These are phyloP conservation scores for Stachybotrys elegans DNA, from an alignment of 2,329 filamentous ascomycete species.

Conservation along the genomic window DNA sequence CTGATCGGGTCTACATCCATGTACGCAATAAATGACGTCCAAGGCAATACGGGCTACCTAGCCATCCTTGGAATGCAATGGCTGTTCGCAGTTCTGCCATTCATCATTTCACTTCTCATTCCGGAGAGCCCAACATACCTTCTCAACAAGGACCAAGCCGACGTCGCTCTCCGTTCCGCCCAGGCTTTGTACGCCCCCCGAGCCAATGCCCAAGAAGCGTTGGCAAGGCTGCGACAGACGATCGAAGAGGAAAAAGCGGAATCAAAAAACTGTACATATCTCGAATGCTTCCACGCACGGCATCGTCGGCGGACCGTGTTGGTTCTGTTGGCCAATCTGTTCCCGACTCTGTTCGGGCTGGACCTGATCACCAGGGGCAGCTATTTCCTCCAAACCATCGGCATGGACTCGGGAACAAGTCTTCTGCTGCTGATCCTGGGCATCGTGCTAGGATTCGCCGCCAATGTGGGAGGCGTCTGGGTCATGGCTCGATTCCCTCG, in stretches of 20 bases:
- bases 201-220: slow-evolving; percentile 7
- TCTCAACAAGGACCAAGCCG: slow-evolving; percentile 11
- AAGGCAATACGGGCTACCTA: slow-evolving; percentile 14
- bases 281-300: slow-evolving; percentile 33
- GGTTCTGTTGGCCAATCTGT: slow-evolving; percentile 29
- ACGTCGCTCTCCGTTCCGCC: slow-evolving; percentile 12
- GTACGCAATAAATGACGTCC: slow-evolving; percentile 14
- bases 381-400: slow-evolving; percentile 29
- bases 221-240: slow-evolving; percentile 16
- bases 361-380: slow-evolving; percentile 34
- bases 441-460: slow-evolving; percentile 37
- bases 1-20: slow-evolving; percentile 18
- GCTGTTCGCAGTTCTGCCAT: slow-evolving; percentile 12
- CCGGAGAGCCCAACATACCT: slow-evolving; percentile 21
- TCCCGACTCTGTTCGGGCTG: slow-evolving; percentile 38
- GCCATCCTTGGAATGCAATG: slow-evolving; percentile 20
- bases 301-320: slow-evolving; percentile 34
- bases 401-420: slow-evolving; percentile 20
- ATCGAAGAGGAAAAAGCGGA: slow-evolving; percentile 35
- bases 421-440: slow-evolving; percentile 42
- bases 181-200: slow-evolving; percentile 15
- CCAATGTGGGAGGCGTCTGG: slow-evolving; percentile 40
- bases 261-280: slow-evolving; percentile 27
- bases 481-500: slow-evolving; percentile 35
- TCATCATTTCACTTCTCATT: slow-evolving; percentile 18